Evolutionary conservation across 2,329 filamentous ascomycete species (phyloP), one percentile per base, ranked within the genome.

Genomic region (Sporothrix pallida): DNA sequence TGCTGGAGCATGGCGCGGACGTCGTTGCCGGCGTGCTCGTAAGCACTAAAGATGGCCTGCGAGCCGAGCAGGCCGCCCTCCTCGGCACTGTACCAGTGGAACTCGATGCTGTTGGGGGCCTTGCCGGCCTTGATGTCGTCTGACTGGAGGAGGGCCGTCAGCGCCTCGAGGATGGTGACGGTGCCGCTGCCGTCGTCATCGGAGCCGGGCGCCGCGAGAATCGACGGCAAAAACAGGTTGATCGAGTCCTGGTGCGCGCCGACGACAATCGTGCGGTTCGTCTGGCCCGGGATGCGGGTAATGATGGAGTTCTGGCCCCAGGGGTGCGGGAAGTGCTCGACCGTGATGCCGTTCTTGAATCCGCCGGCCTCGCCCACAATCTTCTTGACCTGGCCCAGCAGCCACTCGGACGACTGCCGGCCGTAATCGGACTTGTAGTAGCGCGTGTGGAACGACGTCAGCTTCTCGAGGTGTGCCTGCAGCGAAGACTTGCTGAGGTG

Each of bases 1-100:
- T 98, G 95, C 84, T 98, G 95, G 72, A 98, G 88, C 96, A 98
- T 98, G 48, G 95, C 95, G 84, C 95, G 97, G 81, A 98, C 87
- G 77, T 95, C 90, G 37, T 91, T 88, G 46, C 88, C 87, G 26
- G 88, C 83, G 80, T 91, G 89, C 82, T 93, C 91, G 80, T 98
- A 98, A 8, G 88, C 84, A 70, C 88, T 87, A 85, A 98, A 98
- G 81, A 98, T 93, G 72, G 93, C 95, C 81, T 97, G 94, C 78
- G 92, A 95, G 74, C 94, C 94, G 3, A 97, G 87, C 63, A 97
- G 86, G 48, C 95, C 94, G 70, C 92, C 94, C 82, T 97, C 94
- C 81, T 97, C 94, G 12, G 93, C 94, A 62, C 91, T 93, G 84
- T 97, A 97, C 94, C 94, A 97, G 83, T 98, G 95, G 82, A 98